A percentile compares a stretch with the other conserved stretches of the same genome.
Conservation (phyloP, 108 stramenopile genomes). For the Aureococcus anophagefferens region DNA sequence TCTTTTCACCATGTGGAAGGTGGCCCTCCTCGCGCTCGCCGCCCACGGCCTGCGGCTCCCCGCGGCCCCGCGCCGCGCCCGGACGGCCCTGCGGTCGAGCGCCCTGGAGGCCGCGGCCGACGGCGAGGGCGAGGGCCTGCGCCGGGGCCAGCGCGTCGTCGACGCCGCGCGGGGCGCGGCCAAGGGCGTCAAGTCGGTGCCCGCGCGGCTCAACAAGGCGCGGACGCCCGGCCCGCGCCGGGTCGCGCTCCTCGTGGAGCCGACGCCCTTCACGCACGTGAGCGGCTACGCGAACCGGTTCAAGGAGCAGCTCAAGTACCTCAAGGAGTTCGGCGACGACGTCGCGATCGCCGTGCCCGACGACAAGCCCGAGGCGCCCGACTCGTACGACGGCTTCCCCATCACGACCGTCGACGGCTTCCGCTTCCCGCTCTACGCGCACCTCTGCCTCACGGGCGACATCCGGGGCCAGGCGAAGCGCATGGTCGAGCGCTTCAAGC, state of each 20-base stretch:
- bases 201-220: too few species aligned
- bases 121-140: too few species aligned
- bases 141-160: too few species aligned
- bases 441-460: slow-evolving; percentile 5
- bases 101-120: too few species aligned
- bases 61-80: too few species aligned
- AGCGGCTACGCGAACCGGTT: slow-evolving; percentile 19
- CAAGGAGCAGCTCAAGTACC: slow-evolving; percentile 12
- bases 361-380: neutral
- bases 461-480: neutral
- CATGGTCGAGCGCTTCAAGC: slow-evolving; percentile 6
- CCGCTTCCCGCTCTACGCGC: slow-evolving; percentile 5
- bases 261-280: slow-evolving; percentile 18
- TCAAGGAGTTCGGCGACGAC: slow-evolving; percentile 1
- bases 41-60: too few species aligned
- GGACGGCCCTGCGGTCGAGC: too few species aligned
- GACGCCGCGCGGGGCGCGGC: too few species aligned
- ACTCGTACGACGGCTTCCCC: neutral
- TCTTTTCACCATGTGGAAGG: too few species aligned
- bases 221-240: too few species aligned
- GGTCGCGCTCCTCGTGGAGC: slow-evolving; percentile 9
- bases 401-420: slow-evolving; percentile 4
- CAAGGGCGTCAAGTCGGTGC: too few species aligned
- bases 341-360: slow-evolving; percentile 10
- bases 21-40: too few species aligned